Evolutionary conservation across 106 monocot species (phyloP).

Genomic region (Xerophyta viscosa): DNA sequence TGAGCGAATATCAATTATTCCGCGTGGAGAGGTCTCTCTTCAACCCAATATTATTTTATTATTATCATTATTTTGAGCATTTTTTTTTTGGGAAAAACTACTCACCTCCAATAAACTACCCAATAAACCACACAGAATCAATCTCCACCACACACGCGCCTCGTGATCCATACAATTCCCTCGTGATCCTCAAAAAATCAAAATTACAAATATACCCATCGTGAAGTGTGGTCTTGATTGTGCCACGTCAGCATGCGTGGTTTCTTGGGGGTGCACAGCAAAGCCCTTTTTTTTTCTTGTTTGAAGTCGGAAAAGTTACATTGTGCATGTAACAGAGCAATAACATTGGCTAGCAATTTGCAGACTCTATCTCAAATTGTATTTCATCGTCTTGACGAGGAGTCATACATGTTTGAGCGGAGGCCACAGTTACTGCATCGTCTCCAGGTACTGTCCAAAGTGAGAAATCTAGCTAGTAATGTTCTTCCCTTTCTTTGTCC

Average conservation of each 20-base stretch:
- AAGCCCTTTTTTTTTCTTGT: no score
- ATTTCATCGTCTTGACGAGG: constrained; percentile 81
- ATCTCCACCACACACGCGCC: no score
- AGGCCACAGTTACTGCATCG: constrained; percentile 75
- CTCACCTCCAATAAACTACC: background rate
- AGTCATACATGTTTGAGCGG: constrained; percentile 74
- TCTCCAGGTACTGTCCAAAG: constrained; percentile 42
- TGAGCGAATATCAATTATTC: constrained; percentile 76
- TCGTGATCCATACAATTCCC: no score
- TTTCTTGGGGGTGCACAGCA: no score
- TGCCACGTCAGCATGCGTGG: no score
- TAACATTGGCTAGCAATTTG: constrained; percentile 3
- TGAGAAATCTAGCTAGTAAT: background rate
- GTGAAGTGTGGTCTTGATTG: no score
- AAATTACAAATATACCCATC: no score
- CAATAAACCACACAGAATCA: background rate
- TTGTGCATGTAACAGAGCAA: no score
- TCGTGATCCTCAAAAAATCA: no score
- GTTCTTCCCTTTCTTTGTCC: no score
- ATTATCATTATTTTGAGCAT: background rate
- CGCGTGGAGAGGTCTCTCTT: constrained; percentile 58
- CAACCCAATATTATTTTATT: background rate
- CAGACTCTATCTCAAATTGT: constrained; percentile 82
- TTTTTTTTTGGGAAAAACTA: background rate
- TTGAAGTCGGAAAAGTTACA: no score